These are phyloP conservation scores for Yamadazyma takamatsuzukensis DNA, from an alignment of 805 yeast species.

Conservation along the genomic window DNA sequence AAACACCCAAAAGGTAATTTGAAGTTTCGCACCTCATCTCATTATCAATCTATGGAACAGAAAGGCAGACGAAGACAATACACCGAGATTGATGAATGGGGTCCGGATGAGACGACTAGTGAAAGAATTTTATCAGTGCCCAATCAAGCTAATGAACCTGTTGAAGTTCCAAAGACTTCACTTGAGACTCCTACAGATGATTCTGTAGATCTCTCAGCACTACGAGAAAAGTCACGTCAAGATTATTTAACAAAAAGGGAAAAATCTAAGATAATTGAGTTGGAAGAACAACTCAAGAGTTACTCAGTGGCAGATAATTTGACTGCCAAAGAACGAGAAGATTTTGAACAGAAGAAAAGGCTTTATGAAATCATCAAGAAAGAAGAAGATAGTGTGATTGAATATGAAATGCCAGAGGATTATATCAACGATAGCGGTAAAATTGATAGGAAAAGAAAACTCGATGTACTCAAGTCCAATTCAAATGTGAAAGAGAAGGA, in stretches of 20 bases:
- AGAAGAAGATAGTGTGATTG: slow-evolving; percentile 11
- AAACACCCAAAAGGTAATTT: too few species aligned
- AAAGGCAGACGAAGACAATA: slow-evolving; percentile 14
- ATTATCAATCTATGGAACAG: not conserved
- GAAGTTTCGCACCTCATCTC: slow-evolving; percentile 6
- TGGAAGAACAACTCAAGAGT: slow-evolving; percentile 14
- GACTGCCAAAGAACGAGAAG: slow-evolving; percentile 12
- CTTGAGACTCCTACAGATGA: slow-evolving; percentile 1
- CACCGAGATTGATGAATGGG: slow-evolving; percentile 15
- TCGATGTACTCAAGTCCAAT: slow-evolving; percentile 32
- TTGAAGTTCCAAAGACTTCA: not conserved
- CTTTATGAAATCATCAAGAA: slow-evolving; percentile 19
- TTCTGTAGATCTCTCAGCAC: not conserved
- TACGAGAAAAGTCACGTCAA: slow-evolving; percentile 16
- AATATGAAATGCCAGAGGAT: slow-evolving; percentile 56
- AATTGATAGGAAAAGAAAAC: slow-evolving; percentile 53
- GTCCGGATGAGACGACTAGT: slow-evolving; percentile 5
- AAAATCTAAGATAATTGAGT: slow-evolving; percentile 15
- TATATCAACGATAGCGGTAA: slow-evolving; percentile 49
- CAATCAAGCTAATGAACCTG: not conserved
- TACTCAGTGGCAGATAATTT: slow-evolving; percentile 3
- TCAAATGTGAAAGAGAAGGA: not conserved
- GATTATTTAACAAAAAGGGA: slow-evolving; percentile 21
- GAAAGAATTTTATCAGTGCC: slow-evolving; percentile 1
- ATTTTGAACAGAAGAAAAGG: slow-evolving; percentile 16